Conservation (phyloP, 2,329 filamentous ascomycete genomes). For the Aspergillus pseudoglaucus region DNA sequence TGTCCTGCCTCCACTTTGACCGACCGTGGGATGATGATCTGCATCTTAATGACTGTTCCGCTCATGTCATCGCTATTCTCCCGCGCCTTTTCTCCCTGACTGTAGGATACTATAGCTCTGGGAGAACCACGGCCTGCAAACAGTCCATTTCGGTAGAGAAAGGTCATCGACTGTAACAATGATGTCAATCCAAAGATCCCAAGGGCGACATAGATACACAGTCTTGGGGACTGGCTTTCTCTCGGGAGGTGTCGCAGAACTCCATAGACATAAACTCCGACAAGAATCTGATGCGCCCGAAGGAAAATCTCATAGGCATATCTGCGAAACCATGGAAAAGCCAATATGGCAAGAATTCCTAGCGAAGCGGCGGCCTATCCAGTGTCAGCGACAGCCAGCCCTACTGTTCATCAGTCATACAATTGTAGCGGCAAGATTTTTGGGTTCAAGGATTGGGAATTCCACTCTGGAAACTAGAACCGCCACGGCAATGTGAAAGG, state of each 20-base stretch:
- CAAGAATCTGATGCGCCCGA: neutral
- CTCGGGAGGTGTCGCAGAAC: neutral
- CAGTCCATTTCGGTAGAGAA: neutral
- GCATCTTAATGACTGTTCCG: neutral
- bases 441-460: neutral
- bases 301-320: neutral
- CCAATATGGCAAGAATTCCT: neutral
- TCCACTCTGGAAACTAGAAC: neutral
- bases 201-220: neutral
- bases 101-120: neutral
- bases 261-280: neutral
- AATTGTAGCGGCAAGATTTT: neutral
- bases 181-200: neutral
- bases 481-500: neutral
- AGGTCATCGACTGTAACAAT: neutral
- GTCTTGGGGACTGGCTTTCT: no score
- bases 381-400: neutral
- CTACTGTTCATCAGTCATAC: neutral
- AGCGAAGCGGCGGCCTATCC: neutral
- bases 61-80: neutral
- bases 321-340: neutral
- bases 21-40: neutral
- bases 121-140: neutral
- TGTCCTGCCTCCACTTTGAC: slow-evolving; percentile 3
- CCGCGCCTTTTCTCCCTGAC: neutral